phyloP scores from a whole-genome alignment of 2,329 filamentous ascomycete genomes.

The Claviceps spartinae region DNA sequence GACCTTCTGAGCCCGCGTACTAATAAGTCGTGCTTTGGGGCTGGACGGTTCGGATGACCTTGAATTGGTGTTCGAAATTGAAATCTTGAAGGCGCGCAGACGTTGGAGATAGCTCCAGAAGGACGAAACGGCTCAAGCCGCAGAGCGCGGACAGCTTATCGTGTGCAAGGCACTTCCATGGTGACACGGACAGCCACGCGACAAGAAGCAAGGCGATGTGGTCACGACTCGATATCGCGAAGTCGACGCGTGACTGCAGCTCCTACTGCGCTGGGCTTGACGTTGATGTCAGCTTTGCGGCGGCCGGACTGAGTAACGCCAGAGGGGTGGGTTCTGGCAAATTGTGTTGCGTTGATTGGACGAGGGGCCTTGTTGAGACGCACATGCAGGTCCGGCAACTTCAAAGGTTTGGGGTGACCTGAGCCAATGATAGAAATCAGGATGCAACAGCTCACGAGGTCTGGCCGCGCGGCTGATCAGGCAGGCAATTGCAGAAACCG shows the following conservation, averaged over 20 bases:
- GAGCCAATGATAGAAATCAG: no score
- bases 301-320: no score
- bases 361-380: no score
- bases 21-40: no score
- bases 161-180: background rate
- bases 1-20: no score
- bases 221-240: background rate
- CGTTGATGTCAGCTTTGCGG: background rate
- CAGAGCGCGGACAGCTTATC: background rate
- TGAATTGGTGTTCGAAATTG: background rate
- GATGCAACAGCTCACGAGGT: no score
- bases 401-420: no score
- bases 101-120: background rate
- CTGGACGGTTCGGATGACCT: background rate
- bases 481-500: no score
- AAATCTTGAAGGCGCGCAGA: background rate
- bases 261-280: background rate
- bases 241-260: background rate
- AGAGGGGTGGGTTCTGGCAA: no score
- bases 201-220: background rate
- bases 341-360: no score
- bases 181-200: slow-evolving; percentile 1
- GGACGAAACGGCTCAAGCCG: background rate
- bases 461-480: no score
- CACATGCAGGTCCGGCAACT: no score